Evolutionary conservation across 2,329 filamentous ascomycete genomes (phyloP), one percentile per base, ranked within the genome.

Genomic region (Orbilia javanica): DNA sequence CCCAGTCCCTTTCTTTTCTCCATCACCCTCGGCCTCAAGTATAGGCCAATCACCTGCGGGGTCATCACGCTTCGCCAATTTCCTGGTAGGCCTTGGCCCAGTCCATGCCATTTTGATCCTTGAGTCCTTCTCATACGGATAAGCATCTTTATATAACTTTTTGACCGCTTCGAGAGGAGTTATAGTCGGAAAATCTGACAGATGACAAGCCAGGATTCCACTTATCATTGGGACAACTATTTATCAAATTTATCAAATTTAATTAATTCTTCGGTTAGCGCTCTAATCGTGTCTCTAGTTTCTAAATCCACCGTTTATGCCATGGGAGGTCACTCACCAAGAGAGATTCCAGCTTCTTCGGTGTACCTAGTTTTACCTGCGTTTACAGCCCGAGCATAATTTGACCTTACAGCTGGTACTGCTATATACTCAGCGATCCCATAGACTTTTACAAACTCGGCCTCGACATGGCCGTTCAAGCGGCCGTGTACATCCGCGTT

Each of bases 81-180:
- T 44, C 1, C 36, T 27, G n/a, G n/a, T n/a, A n/a, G n/a, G n/a
- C 11, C 57, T 46, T 6, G n/a, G 42, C 5, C 42, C 42, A 18
- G 53, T 52, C 68, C 68, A 72, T 25, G 36, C 55, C 13, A 72
- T 22, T 10, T 44, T 53, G 6, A 57, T 57, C 10, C n/a, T 60
- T 4, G 55, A 60, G 25, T 55, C 27, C 22, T 44, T 31, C 5
- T 64, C 13, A 20, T 48, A 42, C 3, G 55, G 57, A 18, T 72
- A 72, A 20, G 68, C 68, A 18, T 72, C 46, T 3, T 42, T 48
- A 20, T 72, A 72, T 18, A 72, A 27, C 20, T 63, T 64, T 8
- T 72, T 8, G n/a, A 72, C 48, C 1, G 36, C 55, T n/a, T 64
- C 6, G 1, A 27, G 29, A 13, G 48, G 8, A 8, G 29, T 29